A percentile compares a stretch with the other conserved stretches of the same genome.
These are phyloP conservation scores for Syzygium syzygioides DNA, from an alignment of 441 rosid genomes.

Conservation along the genomic window DNA sequence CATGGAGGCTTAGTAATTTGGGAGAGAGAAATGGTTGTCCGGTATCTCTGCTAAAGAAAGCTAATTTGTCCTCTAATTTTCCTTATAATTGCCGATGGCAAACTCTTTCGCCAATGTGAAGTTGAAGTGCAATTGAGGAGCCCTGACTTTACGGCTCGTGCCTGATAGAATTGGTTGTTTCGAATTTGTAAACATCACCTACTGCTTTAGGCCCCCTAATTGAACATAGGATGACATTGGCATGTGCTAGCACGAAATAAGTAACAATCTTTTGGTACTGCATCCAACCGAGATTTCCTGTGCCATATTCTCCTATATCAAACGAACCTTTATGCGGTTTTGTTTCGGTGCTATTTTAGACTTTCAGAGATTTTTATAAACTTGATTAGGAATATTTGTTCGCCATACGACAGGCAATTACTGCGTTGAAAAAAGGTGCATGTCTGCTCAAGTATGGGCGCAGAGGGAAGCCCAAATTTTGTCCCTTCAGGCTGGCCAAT, in stretches of 20 bases:
- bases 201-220: background rate
- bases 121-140: background rate
- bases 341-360: background rate
- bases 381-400: background rate
- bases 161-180: background rate
- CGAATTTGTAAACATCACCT: background rate
- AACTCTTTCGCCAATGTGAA: background rate
- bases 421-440: constrained; percentile 6
- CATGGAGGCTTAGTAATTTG: background rate
- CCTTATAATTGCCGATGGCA: background rate
- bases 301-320: background rate
- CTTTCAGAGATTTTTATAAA: background rate
- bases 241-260: background rate
- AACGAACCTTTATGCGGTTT: background rate
- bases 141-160: background rate
- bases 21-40: background rate
- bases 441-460: constrained; percentile 6
- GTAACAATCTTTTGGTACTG: background rate
- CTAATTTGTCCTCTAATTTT: background rate
- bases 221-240: background rate
- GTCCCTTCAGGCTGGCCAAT: constrained; percentile 12
- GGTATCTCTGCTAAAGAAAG: background rate
- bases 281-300: background rate
- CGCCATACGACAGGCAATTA: background rate
- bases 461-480: constrained; percentile 8